Evolutionary conservation across 2,329 filamentous ascomycete genomes (phyloP).

Genomic region (Dactylonectria estremocensis): DNA sequence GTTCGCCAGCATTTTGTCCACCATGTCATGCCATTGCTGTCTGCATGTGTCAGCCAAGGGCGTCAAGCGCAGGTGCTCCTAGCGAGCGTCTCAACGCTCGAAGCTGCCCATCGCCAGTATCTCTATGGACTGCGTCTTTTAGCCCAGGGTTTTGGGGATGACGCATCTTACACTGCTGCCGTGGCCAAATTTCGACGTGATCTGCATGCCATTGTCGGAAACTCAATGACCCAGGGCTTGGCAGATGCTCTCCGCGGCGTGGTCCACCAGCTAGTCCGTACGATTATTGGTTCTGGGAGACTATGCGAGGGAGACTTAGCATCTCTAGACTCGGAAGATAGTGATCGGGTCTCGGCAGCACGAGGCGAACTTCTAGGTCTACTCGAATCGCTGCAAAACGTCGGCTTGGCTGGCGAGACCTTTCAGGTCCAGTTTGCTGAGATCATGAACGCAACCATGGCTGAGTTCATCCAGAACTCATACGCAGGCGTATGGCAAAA

Average conservation of each 20-base stretch:
- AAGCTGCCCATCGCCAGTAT: constrained; percentile 72
- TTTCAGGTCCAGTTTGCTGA: constrained; percentile 82
- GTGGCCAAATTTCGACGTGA: constrained; percentile 71
- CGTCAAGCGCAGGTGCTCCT: constrained; percentile 64
- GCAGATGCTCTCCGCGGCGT: constrained; percentile 69
- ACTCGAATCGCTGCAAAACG: constrained; percentile 71
- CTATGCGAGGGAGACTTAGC: constrained; percentile 30
- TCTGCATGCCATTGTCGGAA: constrained; percentile 75
- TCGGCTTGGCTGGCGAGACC: constrained; percentile 78
- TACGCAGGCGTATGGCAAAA: constrained; percentile 75
- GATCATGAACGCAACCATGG: constrained; percentile 77
- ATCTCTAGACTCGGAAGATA: constrained; percentile 39
- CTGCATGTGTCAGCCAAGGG: constrained; percentile 60
- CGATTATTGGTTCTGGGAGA: constrained; percentile 59
- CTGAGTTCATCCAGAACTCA: constrained; percentile 71
- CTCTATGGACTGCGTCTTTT: constrained; percentile 69
- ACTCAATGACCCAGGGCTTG: constrained; percentile 71
- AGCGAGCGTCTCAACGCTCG: constrained; percentile 70
- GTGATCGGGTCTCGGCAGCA: constrained; percentile 55
- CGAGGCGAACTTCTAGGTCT: constrained; percentile 69
- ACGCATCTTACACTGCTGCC: constrained; percentile 54
- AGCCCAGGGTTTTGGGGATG: constrained; percentile 61
- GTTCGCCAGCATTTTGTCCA: constrained; percentile 73
- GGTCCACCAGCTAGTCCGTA: constrained; percentile 66
- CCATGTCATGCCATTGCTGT: constrained; percentile 71